Conservation (phyloP, 208 protist species). For the Wallacemonas sp. region DNA sequence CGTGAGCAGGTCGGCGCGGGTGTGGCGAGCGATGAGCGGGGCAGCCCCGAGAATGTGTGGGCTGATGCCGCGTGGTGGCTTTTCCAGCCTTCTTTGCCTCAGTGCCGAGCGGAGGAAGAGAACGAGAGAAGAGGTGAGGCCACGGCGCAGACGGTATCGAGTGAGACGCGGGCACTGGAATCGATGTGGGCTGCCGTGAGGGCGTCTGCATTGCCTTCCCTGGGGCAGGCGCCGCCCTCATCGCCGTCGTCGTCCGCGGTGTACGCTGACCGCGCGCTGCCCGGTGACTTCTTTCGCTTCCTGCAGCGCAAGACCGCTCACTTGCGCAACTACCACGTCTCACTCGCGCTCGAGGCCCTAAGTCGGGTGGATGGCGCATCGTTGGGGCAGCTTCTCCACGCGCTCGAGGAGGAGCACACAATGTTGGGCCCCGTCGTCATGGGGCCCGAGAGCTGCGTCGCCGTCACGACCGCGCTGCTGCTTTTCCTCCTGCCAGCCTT, state of each 20-base stretch:
- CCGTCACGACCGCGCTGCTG: conserved; percentile 41
- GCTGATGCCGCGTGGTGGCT: conserved; percentile 1
- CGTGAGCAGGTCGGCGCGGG: background rate
- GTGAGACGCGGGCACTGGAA: too few relatives aligned
- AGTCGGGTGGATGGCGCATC: conserved; percentile 23
- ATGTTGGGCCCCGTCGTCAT: conserved; percentile 23
- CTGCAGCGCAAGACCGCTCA: conserved; percentile 8
- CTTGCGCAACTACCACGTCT: conserved; percentile 64
- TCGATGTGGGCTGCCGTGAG: too few relatives aligned
- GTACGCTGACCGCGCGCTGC: background rate
- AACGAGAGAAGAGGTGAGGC: too few relatives aligned
- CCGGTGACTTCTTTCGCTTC: background rate
- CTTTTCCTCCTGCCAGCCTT: conserved; percentile 20
- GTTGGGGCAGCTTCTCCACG: conserved; percentile 17
- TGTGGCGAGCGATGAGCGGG: background rate
- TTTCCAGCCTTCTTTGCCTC: background rate
- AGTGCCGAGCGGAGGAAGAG: background rate
- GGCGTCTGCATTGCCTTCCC: too few relatives aligned
- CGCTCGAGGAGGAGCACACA: conserved; percentile 16
- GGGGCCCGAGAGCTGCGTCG: conserved; percentile 48
- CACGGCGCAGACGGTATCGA: too few relatives aligned
- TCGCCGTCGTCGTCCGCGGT: background rate
- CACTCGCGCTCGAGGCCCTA: conserved; percentile 56
- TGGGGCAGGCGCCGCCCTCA: background rate
- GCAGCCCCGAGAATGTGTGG: background rate